Base-by-base conservation (phyloP, 169 alveolate genomes). In the Neospora caninum region DNA sequence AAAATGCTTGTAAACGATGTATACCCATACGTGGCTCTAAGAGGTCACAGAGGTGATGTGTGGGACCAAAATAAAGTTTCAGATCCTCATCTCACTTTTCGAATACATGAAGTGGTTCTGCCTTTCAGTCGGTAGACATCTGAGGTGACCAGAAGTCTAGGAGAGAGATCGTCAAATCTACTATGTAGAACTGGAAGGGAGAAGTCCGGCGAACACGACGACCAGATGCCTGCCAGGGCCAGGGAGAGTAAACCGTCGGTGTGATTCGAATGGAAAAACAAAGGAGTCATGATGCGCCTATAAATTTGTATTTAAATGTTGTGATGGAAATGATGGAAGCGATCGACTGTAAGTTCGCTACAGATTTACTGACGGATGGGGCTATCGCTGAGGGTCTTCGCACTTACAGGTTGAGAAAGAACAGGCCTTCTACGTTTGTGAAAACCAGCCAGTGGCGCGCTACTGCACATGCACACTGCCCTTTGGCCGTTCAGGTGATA, bases 171-270 rank as follows among this genome's bases (percentile, higher is more conserved):
- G 43, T 42, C 92, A 45, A 87, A 54, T 38, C 92, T 31, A 31
- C 58, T 70, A 9, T 45, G 54, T 78, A 87, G 80, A n/a, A 67
- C 82, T 7, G 80, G 9, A 22, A 70, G 80, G 41, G 80, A 38
- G 54, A 87, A 87, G 92, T 87, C 92, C 25, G 92, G 92, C 82
- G 92, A 87, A 70, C 83, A 70, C 0, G 83, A 70, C 42, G 83
- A 70, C 83, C 83, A 70, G 27, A 70, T 36, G 42, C 83, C 83
- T 70, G 39, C 83, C 16, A 29, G 73, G n/a, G n/a, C 83, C 9
- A n/a, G n/a, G 27, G 45, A 70, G 83, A 7, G 42, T 31, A 67
- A 27, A 31, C 9, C 80, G 18, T 22, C 10, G 39, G n/a, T n/a
- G n/a, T n/a, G n/a, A n/a, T n/a, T 27, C 9, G 34, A 67, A 22